Percentiles rank a stretch among this genome's conserved stretches.
These are phyloP conservation scores for Malus orientalis DNA, from an alignment of 306 rosid genomes.

Conservation along the genomic window DNA sequence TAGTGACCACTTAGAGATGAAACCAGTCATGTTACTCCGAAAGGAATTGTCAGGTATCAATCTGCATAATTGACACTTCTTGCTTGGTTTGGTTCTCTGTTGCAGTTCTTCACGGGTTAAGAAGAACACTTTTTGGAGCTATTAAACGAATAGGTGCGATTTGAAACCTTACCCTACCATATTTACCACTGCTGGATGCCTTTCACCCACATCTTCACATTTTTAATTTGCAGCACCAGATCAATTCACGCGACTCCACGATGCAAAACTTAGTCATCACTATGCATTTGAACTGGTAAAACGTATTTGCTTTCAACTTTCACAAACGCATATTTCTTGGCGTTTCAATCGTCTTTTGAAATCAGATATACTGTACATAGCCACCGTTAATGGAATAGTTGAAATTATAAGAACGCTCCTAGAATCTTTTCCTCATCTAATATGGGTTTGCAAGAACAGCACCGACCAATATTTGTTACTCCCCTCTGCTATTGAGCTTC, in stretches of 20 bases:
- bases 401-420: conserved; percentile 37
- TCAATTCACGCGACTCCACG: conserved; percentile 25
- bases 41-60: neutral
- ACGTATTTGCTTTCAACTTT: conserved; percentile 22
- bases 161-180: neutral
- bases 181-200: neutral
- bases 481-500: conserved; percentile 28
- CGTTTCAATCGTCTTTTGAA: conserved; percentile 24
- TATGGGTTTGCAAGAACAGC: conserved; percentile 19
- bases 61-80: neutral
- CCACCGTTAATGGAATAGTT: conserved; percentile 34
- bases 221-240: conserved; percentile 38
- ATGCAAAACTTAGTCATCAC: conserved; percentile 32
- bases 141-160: neutral
- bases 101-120: neutral
- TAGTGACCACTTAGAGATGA: neutral
- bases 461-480: conserved; percentile 23
- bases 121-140: neutral
- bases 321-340: neutral
- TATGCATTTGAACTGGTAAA: conserved; percentile 33
- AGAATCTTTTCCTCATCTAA: conserved; percentile 35
- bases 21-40: neutral
- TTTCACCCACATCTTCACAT: neutral
- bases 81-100: neutral
- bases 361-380: conserved; percentile 5